A percentile compares a stretch with the other conserved stretches of the same genome.
phyloP scores from a whole-genome alignment of 2,329 filamentous ascomycete species.

The Cladosporium sp. region DNA sequence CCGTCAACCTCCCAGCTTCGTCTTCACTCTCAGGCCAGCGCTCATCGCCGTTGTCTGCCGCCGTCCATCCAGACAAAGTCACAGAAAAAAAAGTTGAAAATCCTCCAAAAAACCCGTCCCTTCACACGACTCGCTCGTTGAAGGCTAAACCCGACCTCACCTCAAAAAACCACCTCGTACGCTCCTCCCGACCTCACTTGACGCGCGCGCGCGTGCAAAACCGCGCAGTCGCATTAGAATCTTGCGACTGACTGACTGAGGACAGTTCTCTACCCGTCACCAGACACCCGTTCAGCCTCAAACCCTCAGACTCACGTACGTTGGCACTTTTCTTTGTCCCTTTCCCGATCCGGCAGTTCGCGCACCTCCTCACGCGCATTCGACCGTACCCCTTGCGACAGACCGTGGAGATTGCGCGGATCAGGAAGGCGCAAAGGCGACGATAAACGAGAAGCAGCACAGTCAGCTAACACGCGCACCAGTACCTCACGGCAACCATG shows the following conservation, averaged over 20 bases:
- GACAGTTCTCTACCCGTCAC: conserved; percentile 2
- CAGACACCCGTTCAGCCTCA: conserved; percentile 7
- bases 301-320: conserved; percentile 13
- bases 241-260: neutral
- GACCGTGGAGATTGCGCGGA: neutral
- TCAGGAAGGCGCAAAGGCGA: neutral
- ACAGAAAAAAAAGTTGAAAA: conserved; percentile 32
- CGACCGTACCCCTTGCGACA: conserved; percentile 7
- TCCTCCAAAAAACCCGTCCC: conserved; percentile 30
- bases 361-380: conserved; percentile 5
- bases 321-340: conserved; percentile 8
- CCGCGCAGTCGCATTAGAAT: neutral
- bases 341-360: conserved; percentile 7
- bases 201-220: neutral
- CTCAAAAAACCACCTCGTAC: neutral
- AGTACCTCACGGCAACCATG: conserved; percentile 26
- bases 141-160: conserved; percentile 19
- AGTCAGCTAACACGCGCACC: conserved; percentile 8
- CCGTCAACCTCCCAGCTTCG: conserved; percentile 6
- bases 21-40: neutral
- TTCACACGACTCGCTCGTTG: conserved; percentile 19
- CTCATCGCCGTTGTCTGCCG: conserved; percentile 10
- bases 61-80: conserved; percentile 7
- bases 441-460: neutral
- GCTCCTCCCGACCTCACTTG: neutral